Conservation (phyloP, 2,329 filamentous ascomycete genomes). For the Sarocladium oryzae region DNA sequence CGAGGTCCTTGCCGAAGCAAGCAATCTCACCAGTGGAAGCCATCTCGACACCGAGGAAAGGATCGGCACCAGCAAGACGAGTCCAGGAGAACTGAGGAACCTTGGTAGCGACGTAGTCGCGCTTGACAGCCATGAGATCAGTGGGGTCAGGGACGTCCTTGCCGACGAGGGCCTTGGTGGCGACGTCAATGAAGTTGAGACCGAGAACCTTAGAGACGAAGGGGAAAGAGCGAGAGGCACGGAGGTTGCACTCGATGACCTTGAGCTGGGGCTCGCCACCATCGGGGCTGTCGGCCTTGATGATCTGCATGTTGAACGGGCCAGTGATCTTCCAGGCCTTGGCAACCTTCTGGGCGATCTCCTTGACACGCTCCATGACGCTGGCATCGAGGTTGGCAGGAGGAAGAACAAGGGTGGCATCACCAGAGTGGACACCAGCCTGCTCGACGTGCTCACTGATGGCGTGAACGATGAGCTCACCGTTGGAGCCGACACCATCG, state of each 20-base stretch:
- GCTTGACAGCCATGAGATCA: constrained; percentile 84
- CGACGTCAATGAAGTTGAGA: constrained; percentile 93
- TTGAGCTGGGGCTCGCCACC: constrained; percentile 74
- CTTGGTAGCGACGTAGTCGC: constrained; percentile 93
- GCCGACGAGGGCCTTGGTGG: constrained; percentile 85
- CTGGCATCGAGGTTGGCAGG: constrained; percentile 70
- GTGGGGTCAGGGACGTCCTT: constrained; percentile 76
- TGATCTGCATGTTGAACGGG: constrained; percentile 99
- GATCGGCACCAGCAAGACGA: constrained; percentile 90
- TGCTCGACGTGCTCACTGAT: constrained; percentile 95
- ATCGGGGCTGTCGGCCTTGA: constrained; percentile 76
- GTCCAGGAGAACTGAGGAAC: constrained; percentile 99
- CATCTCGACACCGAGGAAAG: constrained; percentile 98
- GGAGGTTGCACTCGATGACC: constrained; percentile 97
- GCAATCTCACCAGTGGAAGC: constrained; percentile 95
- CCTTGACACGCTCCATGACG: constrained; percentile 83
- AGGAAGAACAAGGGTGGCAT: constrained; percentile 89
- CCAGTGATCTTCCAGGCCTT: constrained; percentile 96
- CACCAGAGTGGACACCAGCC: constrained; percentile 95
- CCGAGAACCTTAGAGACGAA: constrained; percentile 97
- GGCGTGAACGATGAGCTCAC: constrained; percentile 83
- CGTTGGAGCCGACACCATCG: constrained; percentile 81
- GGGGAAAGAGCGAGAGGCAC: constrained; percentile 94
- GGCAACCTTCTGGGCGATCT: constrained; percentile 92
- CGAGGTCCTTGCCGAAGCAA: constrained; percentile 91